Evolutionary conservation across 1,139 yeast species (phyloP), one percentile per base, ranked within the genome.

Genomic region (Kodamaea fungicola): DNA sequence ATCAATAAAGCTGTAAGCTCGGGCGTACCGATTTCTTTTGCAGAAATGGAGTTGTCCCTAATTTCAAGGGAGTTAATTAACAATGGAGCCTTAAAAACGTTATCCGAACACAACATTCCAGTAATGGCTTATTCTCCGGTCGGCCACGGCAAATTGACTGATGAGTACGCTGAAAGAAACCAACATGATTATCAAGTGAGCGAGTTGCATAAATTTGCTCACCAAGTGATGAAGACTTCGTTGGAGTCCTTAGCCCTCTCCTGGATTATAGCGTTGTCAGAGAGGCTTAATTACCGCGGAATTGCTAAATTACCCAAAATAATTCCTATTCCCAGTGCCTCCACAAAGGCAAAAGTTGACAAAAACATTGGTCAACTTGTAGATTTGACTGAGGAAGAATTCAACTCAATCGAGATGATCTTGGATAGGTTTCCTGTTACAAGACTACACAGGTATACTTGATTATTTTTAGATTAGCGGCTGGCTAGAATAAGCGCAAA

Each of bases 111-210:
- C 28, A 67, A 65, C n/a, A 72, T 87, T 39, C 83, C 92, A 7
- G 65, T 86, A 28, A 63, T 84, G 43, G 87, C 90, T 22, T 87
- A 88, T 61, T 83, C 95, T 22, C 96, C 96, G 30, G 67, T 88
- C 43, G 81, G 88, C 10, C 71, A 85, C 51, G 96, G 96, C 1
- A 61, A 80, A 40, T 70, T 88, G 42, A 80, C 94, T 6, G 94
- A 92, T 40, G 45, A 46, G 34, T 52, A 64, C 10, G 71, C 78
- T 41, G 74, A 63, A 16, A 16, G 19, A 16, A 16, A 16, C 19
- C 19, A 16, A 16, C 19, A 16, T 16, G 19, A 16, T 5, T 16
- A 16, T 16, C 19, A 16, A 16, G 19, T 16, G 19, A 5, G 19
- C 5, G 19, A 16, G 19, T 16, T 16, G 19, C 19, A 16, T 16